Base-by-base conservation (phyloP, 768 basidiomycete species). In the Pulveroboletus sp. region DNA sequence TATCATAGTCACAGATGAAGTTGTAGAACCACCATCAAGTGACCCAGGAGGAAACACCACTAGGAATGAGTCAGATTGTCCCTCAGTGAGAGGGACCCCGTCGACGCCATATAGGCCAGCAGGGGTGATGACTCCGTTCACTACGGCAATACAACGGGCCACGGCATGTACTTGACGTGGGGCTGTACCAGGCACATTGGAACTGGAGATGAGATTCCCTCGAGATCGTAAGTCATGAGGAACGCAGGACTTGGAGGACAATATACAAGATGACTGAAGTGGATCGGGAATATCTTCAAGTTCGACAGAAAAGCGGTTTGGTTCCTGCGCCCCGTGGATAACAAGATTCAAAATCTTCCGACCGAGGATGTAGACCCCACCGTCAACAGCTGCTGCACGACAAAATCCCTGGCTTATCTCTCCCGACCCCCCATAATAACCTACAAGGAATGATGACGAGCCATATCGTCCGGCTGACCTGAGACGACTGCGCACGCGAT, bases 401-500 rank as follows among this genome's bases (percentile, higher is more conserved):
- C 82, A 85, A 60, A 89, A 98, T 2, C 93, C 94, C 68, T 97
- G 95, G 0, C 88, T 79, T 10, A 97, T 82, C 61, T 97, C 95
- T 5, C 95, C 95, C 0, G 86, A 76, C 17, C 93, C 90, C 15
- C 95, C 95, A 64, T 96, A 97, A 57, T 96, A 92, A 0, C 92
- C 92, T n/a, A 98, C 76, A 14, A 98, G 79, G 71, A 93, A 97
- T 2, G 93, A 83, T 0, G 83, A 83, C n/a, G 68, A 77, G 66
- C 94, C 94, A 61, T 96, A 97, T 28, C 90, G 77, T 3, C 94
- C 93, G 15, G 82, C 69, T 0, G 93, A 90, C 42, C 76, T 82
- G 12, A 97, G 73, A 63, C 89, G 93, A 21, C 74, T 69, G 7
- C 83, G 80, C 10, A 93, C 70, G 7, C 93, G 83, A n/a, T 68